Percentiles rank a stretch among this genome's conserved stretches.
Conservation (phyloP, 2,329 filamentous ascomycete species). For the Exophiala calicioides region DNA sequence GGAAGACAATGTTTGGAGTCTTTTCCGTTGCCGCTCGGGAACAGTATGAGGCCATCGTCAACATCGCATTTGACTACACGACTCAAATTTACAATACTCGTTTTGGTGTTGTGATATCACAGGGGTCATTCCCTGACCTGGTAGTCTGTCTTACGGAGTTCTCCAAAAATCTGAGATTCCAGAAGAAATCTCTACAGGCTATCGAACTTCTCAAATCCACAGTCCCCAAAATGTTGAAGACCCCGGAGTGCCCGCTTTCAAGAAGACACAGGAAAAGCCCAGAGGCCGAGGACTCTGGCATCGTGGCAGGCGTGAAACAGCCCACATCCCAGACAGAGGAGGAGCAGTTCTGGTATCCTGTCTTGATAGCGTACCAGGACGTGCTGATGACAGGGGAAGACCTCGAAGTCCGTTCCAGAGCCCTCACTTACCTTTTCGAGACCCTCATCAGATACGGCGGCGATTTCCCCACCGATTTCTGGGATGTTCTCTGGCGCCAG, state of each 20-base stretch:
- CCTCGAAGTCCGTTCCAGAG: slow-evolving; percentile 84
- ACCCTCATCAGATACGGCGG: slow-evolving; percentile 86
- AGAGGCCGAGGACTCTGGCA: slow-evolving; percentile 44
- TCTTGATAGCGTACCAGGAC: slow-evolving; percentile 97
- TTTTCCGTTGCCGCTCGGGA: slow-evolving; percentile 95
- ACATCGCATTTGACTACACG: slow-evolving; percentile 94
- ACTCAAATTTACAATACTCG: slow-evolving; percentile 92
- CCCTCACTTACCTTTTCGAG: slow-evolving; percentile 95
- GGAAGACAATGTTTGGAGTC: slow-evolving; percentile 99
- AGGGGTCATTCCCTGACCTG: slow-evolving; percentile 94
- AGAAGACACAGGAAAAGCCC: slow-evolving; percentile 58
- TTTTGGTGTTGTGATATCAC: slow-evolving; percentile 93
- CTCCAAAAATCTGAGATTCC: slow-evolving; percentile 97
- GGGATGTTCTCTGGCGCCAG: slow-evolving; percentile 97
- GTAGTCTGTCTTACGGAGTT: slow-evolving; percentile 97
- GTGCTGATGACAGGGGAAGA: slow-evolving; percentile 99
- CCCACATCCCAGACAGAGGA: slow-evolving; percentile 83
- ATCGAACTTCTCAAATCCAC: slow-evolving; percentile 94
- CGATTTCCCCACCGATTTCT: slow-evolving; percentile 90
- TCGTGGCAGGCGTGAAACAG: slow-evolving; percentile 59
- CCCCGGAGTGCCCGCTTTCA: slow-evolving; percentile 90
- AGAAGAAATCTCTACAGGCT: slow-evolving; percentile 95
- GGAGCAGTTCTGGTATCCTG: slow-evolving; percentile 98
- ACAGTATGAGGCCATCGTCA: slow-evolving; percentile 92
- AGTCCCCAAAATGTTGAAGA: slow-evolving; percentile 91